Evolutionary conservation across 2,329 filamentous ascomycete species (phyloP).

Genomic region (Fusarium neocosmosporiellum): DNA sequence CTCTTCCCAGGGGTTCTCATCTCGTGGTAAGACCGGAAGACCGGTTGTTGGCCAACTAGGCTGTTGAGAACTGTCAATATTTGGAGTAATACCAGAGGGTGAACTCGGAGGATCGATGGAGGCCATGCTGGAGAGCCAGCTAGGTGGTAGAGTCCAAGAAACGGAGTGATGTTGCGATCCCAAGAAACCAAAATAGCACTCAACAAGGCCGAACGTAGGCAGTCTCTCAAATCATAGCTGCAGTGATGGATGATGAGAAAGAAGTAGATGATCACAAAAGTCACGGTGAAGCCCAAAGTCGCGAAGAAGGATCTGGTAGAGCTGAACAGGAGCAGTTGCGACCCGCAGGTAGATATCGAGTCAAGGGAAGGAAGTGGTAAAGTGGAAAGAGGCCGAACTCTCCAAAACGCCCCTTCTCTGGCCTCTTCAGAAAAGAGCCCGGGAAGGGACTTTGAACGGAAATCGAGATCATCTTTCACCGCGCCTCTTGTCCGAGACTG

Average conservation of each 20-base stretch:
- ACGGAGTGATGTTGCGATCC: slow-evolving; percentile 49
- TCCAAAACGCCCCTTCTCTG: slow-evolving; percentile 10
- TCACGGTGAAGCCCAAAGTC: background rate
- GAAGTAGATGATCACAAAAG: slow-evolving; percentile 30
- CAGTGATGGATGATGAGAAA: slow-evolving; percentile 47
- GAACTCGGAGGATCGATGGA: slow-evolving; percentile 46
- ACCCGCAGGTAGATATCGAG: background rate
- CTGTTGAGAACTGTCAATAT: slow-evolving; percentile 53
- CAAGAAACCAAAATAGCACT: slow-evolving; percentile 58
- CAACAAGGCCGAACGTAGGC: slow-evolving; percentile 39
- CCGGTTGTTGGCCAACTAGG: slow-evolving; percentile 50
- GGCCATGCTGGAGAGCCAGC: slow-evolving; percentile 49
- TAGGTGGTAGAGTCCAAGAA: slow-evolving; percentile 47
- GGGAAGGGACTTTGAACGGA: slow-evolving; percentile 4
- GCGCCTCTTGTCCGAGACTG: background rate
- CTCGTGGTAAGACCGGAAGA: slow-evolving; percentile 16
- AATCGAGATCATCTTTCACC: slow-evolving; percentile 10
- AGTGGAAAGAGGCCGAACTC: background rate
- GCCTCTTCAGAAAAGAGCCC: background rate
- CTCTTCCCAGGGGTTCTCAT: background rate
- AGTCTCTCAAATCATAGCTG: slow-evolving; percentile 53
- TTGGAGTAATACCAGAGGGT: slow-evolving; percentile 50
- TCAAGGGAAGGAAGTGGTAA: slow-evolving; percentile 12
- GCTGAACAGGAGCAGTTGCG: background rate
- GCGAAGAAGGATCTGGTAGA: background rate